A percentile compares a stretch with the other conserved stretches of the same genome.
phyloP scores from a whole-genome alignment of 2,329 filamentous ascomycete genomes.

The Fusarium odoratissimum region DNA sequence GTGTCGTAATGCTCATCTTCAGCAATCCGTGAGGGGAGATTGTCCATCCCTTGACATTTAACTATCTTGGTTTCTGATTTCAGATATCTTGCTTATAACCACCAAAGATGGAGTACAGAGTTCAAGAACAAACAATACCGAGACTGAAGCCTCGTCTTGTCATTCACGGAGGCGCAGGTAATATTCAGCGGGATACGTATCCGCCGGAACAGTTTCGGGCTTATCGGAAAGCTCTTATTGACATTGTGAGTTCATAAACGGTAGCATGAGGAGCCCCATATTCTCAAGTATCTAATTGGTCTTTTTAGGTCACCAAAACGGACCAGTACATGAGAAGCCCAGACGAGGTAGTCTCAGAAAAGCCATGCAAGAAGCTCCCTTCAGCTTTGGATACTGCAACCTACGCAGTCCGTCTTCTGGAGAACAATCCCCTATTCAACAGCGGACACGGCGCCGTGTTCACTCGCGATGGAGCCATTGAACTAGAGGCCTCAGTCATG shows the following conservation, averaged over 20 bases:
- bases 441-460: constrained; percentile 87
- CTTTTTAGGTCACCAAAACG: constrained; percentile 54
- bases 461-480: constrained; percentile 82
- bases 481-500: constrained; percentile 91
- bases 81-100: neutral
- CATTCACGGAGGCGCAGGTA: constrained; percentile 79
- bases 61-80: neutral
- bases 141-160: constrained; percentile 68
- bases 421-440: constrained; percentile 87
- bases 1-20: neutral
- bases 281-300: neutral
- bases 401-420: constrained; percentile 79
- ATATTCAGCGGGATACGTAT: constrained; percentile 70
- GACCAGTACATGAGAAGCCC: constrained; percentile 57
- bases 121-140: constrained; percentile 9
- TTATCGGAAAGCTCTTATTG: constrained; percentile 70
- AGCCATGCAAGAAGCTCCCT: constrained; percentile 46
- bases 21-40: constrained; percentile 6
- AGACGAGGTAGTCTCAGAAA: constrained; percentile 12
- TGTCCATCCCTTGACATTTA: neutral
- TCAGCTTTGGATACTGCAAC: constrained; percentile 79
- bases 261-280: neutral
- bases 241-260: constrained; percentile 62
- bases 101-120: constrained; percentile 57
- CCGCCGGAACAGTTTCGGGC: constrained; percentile 66